Evolutionary conservation across 2,329 filamentous ascomycete species (phyloP).

Genomic region (Kalaharituber pfeilii): DNA sequence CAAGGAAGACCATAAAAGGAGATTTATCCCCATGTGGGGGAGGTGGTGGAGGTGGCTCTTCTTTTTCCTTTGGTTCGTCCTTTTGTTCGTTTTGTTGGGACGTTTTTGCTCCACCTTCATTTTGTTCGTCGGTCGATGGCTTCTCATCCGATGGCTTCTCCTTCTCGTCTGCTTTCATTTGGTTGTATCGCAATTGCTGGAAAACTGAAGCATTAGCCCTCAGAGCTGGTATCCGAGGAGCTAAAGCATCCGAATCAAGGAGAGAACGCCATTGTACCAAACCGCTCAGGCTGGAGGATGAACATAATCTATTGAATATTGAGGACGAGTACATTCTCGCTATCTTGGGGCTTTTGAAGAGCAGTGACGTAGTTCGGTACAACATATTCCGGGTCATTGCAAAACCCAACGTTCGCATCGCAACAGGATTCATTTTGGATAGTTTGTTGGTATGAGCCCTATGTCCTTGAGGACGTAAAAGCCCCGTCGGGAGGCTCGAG

Average conservation of each 20-base stretch:
- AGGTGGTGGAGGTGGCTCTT: slow-evolving; percentile 47
- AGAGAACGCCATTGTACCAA: background rate
- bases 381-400: background rate
- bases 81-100: slow-evolving; percentile 34
- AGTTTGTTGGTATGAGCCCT: background rate
- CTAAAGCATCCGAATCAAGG: background rate
- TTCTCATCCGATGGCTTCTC: slow-evolving; percentile 24
- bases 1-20: slow-evolving; percentile 95
- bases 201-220: slow-evolving; percentile 16
- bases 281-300: background rate
- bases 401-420: background rate
- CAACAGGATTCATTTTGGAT: background rate
- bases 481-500: background rate
- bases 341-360: too few species aligned
- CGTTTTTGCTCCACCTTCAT: slow-evolving; percentile 32
- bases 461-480: background rate
- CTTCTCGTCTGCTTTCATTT: slow-evolving; percentile 8
- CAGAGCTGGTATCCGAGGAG: background rate
- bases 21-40: slow-evolving; percentile 98
- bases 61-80: slow-evolving; percentile 46
- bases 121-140: slow-evolving; percentile 31
- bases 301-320: background rate
- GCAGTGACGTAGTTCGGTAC: background rate
- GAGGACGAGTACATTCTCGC: background rate
- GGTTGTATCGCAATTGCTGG: slow-evolving; percentile 10